Base-by-base conservation (phyloP, 2,329 filamentous ascomycete species). In the Diaporthe ilicicola region DNA sequence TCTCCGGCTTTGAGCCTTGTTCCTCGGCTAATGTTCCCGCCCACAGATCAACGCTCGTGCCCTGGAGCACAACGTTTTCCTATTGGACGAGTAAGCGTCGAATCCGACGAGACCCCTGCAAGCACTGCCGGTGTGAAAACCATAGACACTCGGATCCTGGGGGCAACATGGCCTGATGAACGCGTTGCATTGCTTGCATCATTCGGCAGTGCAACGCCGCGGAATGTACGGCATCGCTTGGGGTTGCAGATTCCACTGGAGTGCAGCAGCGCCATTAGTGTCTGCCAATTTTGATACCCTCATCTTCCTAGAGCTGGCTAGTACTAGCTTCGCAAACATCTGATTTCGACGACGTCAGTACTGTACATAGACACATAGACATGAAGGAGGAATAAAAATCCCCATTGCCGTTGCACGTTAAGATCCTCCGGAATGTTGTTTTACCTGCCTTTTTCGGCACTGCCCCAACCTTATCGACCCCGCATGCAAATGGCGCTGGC, bases 361-460 rank as follows among this genome's bases (percentile, higher is more conserved):
- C 10, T 39, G 37, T 39, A 39, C 37, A 39, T 39, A 39, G 9
- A 39, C 13, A 39, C 13, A 39, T 10, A 39, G 9, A 39, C 9
- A 39, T 39, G 13, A 10, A 39, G 37, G 8, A 39, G 37, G 13
- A 10, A 15, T 8, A 39, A 5, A 39, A 39, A 62, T 62, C n/a
- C 24, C 9, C 56, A 24, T 5, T 62, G 39, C 56, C 39, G 39
- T 32, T 34, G 1, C 19, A 44, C 42, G n/a, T 62, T 10, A 22
- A 9, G 27, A 42, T 22, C 10, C 56, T 46, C 42, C 19, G 42
- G 3, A 34, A n/a, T 62, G 10, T 39, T 39, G 7, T 34, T 62
- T 17, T 61, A 62, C 56, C 56, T 62, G 56, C 56, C 56, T 62
- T 46, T 48, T 62, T 62, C 19, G 56, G 56, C n/a, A 62, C 39